Conservation (phyloP, 2,329 filamentous ascomycete genomes). For the Exophiala mesophila region DNA sequence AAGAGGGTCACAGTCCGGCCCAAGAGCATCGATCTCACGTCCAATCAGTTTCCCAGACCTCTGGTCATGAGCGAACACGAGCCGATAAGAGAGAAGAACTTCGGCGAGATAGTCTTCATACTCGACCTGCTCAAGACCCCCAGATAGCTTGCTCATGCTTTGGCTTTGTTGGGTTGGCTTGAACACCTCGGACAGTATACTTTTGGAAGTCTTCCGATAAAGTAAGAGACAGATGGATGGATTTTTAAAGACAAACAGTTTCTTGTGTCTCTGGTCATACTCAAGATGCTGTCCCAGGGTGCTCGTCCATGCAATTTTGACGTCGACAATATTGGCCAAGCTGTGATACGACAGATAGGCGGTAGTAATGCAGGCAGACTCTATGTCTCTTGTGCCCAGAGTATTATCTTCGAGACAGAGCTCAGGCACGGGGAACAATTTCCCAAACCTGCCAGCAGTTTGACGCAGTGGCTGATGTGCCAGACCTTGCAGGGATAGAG, state of each 20-base stretch:
- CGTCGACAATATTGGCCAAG: conserved; percentile 2
- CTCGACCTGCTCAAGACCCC: conserved; percentile 1
- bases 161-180: conserved; percentile 1
- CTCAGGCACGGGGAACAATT: conserved; percentile 3
- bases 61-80: conserved; percentile 5
- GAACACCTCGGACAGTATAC: conserved; percentile 5
- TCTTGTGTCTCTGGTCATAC: conserved; percentile 5
- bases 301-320: conserved; percentile 5
- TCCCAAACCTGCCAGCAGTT: conserved; percentile 5
- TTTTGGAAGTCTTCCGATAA: conserved; percentile 1
- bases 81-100: conserved; percentile 8
- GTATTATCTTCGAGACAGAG: conserved; percentile 4
- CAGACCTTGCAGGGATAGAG: background rate
- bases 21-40: conserved; percentile 1
- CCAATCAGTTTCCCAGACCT: conserved; percentile 5
- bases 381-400: conserved; percentile 4
- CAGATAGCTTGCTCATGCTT: background rate
- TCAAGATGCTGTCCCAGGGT: conserved; percentile 8
- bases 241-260: conserved; percentile 8
- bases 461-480: conserved; percentile 5
- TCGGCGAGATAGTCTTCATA: conserved; percentile 6
- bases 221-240: conserved; percentile 8
- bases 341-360: conserved; percentile 9
- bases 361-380: conserved; percentile 5
- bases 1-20: conserved; percentile 1